Conservation (phyloP, 129 eudicot genomes). For the Artemisia tridentata region DNA sequence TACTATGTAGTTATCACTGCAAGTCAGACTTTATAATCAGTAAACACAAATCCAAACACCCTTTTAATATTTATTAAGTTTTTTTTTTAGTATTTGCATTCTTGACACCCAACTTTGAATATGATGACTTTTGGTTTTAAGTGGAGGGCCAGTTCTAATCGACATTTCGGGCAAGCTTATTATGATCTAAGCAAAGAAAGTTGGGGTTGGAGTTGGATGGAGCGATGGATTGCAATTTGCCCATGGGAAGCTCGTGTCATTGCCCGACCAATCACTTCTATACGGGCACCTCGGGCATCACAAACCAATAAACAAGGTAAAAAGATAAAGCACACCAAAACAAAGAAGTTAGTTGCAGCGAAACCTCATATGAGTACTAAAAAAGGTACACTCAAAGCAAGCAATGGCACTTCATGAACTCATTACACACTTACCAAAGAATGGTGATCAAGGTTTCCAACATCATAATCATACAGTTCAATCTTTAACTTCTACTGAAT, state of each 20-base stretch:
- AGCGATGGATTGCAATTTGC: slow-evolving; percentile 11
- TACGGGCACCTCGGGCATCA: not conserved
- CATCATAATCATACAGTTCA: slow-evolving; percentile 8
- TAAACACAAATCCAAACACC: not conserved
- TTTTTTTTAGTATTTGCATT: slow-evolving; percentile 4
- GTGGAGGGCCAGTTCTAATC: slow-evolving; percentile 18
- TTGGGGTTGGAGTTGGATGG: slow-evolving; percentile 20
- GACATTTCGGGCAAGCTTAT: slow-evolving; percentile 18
- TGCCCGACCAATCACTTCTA: not conserved
- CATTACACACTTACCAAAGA: slow-evolving; percentile 14
- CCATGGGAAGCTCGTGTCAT: slow-evolving; percentile 17
- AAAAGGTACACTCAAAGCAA: slow-evolving; percentile 31
- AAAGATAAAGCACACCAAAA: slow-evolving; percentile 10
- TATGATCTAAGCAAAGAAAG: slow-evolving; percentile 15
- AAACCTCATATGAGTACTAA: slow-evolving; percentile 21
- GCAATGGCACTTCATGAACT: slow-evolving; percentile 14
- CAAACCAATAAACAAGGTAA: not conserved
- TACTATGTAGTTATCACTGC: no score
- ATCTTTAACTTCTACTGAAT: slow-evolving; percentile 9
- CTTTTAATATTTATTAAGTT: not conserved
- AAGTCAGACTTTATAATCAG: not conserved
- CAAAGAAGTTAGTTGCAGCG: slow-evolving; percentile 23
- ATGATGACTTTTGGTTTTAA: slow-evolving; percentile 1
- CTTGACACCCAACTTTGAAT: not conserved
- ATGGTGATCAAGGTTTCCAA: slow-evolving; percentile 7